Evolutionary conservation across 305 asterid genomes (phyloP), one percentile per base, ranked within the genome.

Genomic region (Nicotiana rustica): DNA sequence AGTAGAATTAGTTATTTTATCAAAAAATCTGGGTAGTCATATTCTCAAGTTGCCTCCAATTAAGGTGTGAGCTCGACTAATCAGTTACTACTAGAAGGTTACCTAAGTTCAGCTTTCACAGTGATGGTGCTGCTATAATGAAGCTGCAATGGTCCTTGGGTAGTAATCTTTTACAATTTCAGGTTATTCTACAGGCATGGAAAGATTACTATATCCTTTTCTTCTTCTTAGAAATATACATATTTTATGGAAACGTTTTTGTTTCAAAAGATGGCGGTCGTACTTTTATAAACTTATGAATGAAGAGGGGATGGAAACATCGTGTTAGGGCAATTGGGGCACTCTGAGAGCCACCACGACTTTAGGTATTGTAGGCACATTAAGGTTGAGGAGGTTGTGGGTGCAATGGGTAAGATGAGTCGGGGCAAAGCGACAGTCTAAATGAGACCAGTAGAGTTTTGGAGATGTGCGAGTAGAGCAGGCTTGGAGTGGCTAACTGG

Each of bases 41-140:
- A 41, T 44, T 70, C 78, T 70, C 60, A 70, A 70, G 59, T 21
- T 70, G 57, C 12, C 78, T 70, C 78, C 56, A 70, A 70, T 70
- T 44, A 44, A 70, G 59, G 78, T 44, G 10, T 19, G 60, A 19
- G 78, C 57, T 70, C 60, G 78, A 70, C 78, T 44, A 70, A 21
- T 41, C 25, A 33, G 78, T 10, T 70, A 6, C 65, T 15, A 59
- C 29, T 59, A 59, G 65, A 59, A 59, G 65, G 65, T n/a, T 12
- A 59, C 25, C 61, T 56, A 56, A 56, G 61, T 56, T 15, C 15
- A 56, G 3, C 64, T 57, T 57, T 21, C 25, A 57, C 64, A 57
- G 10, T 57, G 64, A 57, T 57, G 64, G 64, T 4, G 17, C 60
- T 55, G 60, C 5, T 56, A 18, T 56, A 56, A 56, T 56, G 61